phyloP scores from a whole-genome alignment of 2,329 filamentous ascomycete genomes.

The Xylariaceae sp. region DNA sequence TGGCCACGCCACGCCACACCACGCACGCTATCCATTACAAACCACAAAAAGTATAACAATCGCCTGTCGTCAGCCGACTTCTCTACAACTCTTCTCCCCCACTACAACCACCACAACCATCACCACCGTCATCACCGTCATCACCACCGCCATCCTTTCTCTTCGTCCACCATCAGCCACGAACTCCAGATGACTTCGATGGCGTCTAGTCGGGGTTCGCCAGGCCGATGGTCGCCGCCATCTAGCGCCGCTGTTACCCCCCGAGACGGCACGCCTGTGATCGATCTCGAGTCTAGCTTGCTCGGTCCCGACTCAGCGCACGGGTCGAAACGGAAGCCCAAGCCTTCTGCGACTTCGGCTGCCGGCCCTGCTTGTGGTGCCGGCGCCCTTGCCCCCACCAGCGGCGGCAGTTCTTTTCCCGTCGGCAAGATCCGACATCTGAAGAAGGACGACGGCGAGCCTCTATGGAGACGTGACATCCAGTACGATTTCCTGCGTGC shows the following conservation, averaged over 20 bases:
- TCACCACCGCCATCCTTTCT: background rate
- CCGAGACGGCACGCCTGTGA: constrained; percentile 20
- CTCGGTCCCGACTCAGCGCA: constrained; percentile 24
- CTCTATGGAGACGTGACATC: constrained; percentile 81
- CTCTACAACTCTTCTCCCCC: background rate
- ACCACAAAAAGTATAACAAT: background rate
- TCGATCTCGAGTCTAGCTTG: constrained; percentile 27
- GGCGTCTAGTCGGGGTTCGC: constrained; percentile 28
- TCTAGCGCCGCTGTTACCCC: constrained; percentile 23
- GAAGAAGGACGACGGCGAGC: constrained; percentile 85
- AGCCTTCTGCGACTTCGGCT: constrained; percentile 19
- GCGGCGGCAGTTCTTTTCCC: constrained; percentile 20
- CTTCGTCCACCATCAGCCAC: background rate
- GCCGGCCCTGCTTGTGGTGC: constrained; percentile 5
- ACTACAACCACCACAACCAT: background rate
- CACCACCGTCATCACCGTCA: background rate
- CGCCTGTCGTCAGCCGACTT: background rate
- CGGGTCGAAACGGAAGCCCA: constrained; percentile 27
- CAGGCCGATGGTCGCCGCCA: constrained; percentile 27
- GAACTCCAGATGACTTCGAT: constrained; percentile 16
- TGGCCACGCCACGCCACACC: background rate
- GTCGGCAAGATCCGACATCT: constrained; percentile 72
- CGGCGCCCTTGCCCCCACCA: constrained; percentile 13
- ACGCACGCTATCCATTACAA: background rate
- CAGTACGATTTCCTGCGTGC: constrained; percentile 80